Evolutionary conservation across 2,329 filamentous ascomycete genomes (phyloP).

Genomic region (Gnomoniopsis sp.): DNA sequence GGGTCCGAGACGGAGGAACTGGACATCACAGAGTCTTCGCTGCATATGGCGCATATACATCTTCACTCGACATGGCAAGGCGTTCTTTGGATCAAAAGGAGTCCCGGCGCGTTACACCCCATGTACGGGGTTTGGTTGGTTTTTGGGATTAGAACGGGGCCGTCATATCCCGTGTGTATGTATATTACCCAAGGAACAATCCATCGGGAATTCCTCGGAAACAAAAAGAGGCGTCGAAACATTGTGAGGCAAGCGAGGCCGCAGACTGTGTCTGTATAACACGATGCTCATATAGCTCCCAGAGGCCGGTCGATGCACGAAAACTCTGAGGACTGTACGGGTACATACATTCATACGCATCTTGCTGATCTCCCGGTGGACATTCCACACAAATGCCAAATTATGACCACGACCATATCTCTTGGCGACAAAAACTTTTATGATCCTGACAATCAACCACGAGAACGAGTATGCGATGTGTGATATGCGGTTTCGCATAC

Average conservation of each 20-base stretch:
- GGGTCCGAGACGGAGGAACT: background rate
- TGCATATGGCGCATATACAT: conserved; percentile 15
- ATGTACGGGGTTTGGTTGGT: background rate
- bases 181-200: background rate
- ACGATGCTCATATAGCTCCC: background rate
- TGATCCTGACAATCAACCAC: no score
- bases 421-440: no score
- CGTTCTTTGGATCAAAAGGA: conserved; percentile 12
- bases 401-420: no score
- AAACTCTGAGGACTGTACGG: background rate
- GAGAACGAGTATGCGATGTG: background rate
- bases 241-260: background rate
- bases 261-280: background rate
- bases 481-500: background rate
- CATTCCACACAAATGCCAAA: no score
- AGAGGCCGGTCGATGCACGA: background rate
- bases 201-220: background rate
- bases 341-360: no score
- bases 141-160: background rate
- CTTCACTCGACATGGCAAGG: conserved; percentile 19
- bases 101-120: background rate
- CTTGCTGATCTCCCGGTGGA: no score
- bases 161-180: conserved; percentile 3
- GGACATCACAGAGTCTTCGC: background rate
- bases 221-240: background rate